Evolutionary conservation across 257 asterid species (phyloP), one percentile per base, ranked within the genome.

Genomic region (Echites panduratus): DNA sequence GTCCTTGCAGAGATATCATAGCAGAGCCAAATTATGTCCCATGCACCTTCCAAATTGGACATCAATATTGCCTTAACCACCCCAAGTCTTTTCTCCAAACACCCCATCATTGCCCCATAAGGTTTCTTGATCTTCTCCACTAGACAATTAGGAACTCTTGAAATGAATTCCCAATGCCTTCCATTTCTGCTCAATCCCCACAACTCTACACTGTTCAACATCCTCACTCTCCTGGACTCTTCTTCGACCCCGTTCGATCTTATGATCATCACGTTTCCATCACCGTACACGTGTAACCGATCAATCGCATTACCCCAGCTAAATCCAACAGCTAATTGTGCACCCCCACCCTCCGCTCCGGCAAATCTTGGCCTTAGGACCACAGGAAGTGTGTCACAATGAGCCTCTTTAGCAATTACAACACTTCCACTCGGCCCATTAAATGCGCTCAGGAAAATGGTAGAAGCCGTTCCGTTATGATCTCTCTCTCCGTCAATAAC

Each of bases 81-180:
- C 20, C 88, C 84, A 50, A 40, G 10, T 10, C 76, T 67, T 27
- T 77, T 73, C 73, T 81, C 81, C 73, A 84, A 13, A 68, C 86
- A 84, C 13, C 88, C 88, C 82, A 84, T 81, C 84, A 84, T 81
- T 5, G 84, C 88, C 53, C 82, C 85, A 75, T 79, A 79, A 7
- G 84, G 88, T 73, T 79, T 81, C 70, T 77, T 69, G 35, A 84
- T 74, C 65, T 75, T 78, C 70, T 79, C 76, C 35, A 81, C 67
- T 22, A 84, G 35, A 26, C 40, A 82, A 54, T 5, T 66, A 22
- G 88, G 86, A 49, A 73, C 81, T 62, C 50, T 73, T 54, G 88
- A 76, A 9, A 72, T 68, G 16, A 74, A 70, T 47, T 84, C 84
- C 88, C 86, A 84, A 22, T 73, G 68, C 57, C 79, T 59, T 48